A percentile compares a stretch with the other conserved stretches of the same genome.
Conservation (phyloP, 139 green algal species). For the Micromonas commoda region DNA sequence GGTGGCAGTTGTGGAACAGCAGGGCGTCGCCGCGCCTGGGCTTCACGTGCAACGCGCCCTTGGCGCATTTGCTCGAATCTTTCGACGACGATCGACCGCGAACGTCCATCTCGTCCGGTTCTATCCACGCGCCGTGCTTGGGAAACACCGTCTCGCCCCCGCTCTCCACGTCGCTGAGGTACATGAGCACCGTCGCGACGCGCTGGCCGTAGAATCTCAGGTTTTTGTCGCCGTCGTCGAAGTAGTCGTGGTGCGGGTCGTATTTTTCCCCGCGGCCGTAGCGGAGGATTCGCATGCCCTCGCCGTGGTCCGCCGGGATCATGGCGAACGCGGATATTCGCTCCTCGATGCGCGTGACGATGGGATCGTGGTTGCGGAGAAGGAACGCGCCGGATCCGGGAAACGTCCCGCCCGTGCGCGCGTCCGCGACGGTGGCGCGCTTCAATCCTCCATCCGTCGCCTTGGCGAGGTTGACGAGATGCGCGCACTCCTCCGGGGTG, state of each 20-base stretch:
- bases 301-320: constrained; percentile 57
- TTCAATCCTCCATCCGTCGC: constrained; percentile 34
- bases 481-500: constrained; percentile 31
- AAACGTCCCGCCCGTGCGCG: constrained; percentile 33
- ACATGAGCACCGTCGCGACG: constrained; percentile 74
- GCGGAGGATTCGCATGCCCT: constrained; percentile 72
- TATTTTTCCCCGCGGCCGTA: constrained; percentile 79
- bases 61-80: constrained; percentile 13
- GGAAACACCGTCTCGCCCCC: constrained; percentile 38
- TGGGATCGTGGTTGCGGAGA: constrained; percentile 48
- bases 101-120: background rate
- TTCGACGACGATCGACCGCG: too few relatives aligned
- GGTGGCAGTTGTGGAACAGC: constrained; percentile 55
- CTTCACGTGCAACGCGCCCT: constrained; percentile 31
- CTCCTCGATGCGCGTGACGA: constrained; percentile 55
- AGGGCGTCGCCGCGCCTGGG: constrained; percentile 44
- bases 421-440: constrained; percentile 51
- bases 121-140: constrained; percentile 12
- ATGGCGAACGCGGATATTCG: constrained; percentile 54
- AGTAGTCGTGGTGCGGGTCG: constrained; percentile 77
- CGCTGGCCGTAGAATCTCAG: constrained; percentile 59
- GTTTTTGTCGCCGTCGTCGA: constrained; percentile 62
- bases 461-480: constrained; percentile 27
- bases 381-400: constrained; percentile 38
- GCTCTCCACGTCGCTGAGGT: constrained; percentile 51